Base-by-base conservation (phyloP, 257 asterid species). In the Prunella vulgaris region DNA sequence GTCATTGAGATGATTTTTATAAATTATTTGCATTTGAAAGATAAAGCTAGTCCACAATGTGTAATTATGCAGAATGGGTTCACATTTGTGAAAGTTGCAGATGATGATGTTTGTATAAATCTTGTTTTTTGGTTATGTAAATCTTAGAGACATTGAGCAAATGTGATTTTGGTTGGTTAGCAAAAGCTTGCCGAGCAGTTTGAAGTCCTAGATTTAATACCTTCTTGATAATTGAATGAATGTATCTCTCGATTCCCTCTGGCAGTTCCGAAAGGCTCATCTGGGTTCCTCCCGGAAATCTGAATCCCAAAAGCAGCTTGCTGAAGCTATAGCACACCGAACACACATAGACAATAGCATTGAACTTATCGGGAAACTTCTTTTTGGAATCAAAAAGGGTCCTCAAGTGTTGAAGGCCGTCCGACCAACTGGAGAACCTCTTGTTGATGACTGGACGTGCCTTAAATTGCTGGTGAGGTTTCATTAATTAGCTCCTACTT, bases 391-490 rank as follows among this genome's bases (percentile, higher is more conserved):
- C 46, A 80, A 78, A 68, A 82, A 81, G 71, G 94, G 96, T 49
- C 84, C 94, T 74, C 72, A 79, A 80, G 82, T 87, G 73, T 82
- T 93, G 74, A 80, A 73, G 32, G 37, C 80, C 14, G 74, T 86
- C 69, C 82, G 96, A 49, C 84, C 93, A 40, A 60, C 95, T 40
- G 96, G 96, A 46, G 74, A 79, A 80, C 95, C 97, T 54, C 93
- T 93, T 68, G 96, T 83, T 67, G 92, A 90, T 80, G 86, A 93
- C 80, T 93, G 96, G 97, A 81, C 68, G 69, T 86, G 99, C 88
- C 97, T 93, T 28, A 93, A 86, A 80, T 84, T 84, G 2, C 78
- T 79, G 93, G 99, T 93, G 83, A 56, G 9, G 5, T 28, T 32
- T 35, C 72, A 6, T 37, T 8, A 46, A 14, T 51, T 15, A 8